Evolutionary conservation across 176 grass and related monocot species (phyloP), one percentile per base, ranked within the genome.

Genomic region (Oryza officinalis): DNA sequence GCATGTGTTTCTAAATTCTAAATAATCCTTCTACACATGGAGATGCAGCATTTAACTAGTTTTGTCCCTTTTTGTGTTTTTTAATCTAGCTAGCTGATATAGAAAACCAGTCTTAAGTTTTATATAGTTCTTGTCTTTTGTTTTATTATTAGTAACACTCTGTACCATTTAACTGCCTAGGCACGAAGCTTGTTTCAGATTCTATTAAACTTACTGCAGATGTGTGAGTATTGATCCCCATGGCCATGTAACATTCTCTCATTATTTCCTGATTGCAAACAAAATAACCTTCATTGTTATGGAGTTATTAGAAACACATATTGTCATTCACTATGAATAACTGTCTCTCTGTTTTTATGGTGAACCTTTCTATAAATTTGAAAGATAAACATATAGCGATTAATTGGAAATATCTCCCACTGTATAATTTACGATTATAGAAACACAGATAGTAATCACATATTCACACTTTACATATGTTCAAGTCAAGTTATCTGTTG

Each of bases 121-220:
- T 41, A 13, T n/a, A n/a, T 59, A 71, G 59, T 64, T 60, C 13
- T 46, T 38, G 0, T 78, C 31, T 37, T 67, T 75, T 32, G 33
- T 70, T 64, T 74, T 13, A 45, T 81, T 75, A 12, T 78, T 79
- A 98, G 87, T 93, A 95, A 83, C 96, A 98, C 84, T 93, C 96
- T 40, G 96, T 98, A 78, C 83, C 96, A 32, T 98, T 91, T 93
- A 94, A 98, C 78, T 98, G 96, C 88, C 28, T 83, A 77, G 96
- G 96, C 18, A 98, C 91, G 75, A 98, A 98, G 65, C 89, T 95
- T 61, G 91, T 93, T 76, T 98, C 96, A 47, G 93, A 93, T 23
- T 98, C 96, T 11, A 90, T 97, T 13, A 92, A 97, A 85, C 95
- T 93, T 81, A 94, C 95, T 66, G 95, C 92, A 65, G 88, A 92